A percentile compares a stretch with the other conserved stretches of the same genome.
These are phyloP conservation scores for Trichoderma sp. DNA, from an alignment of 2,329 filamentous ascomycete genomes.

Conservation along the genomic window DNA sequence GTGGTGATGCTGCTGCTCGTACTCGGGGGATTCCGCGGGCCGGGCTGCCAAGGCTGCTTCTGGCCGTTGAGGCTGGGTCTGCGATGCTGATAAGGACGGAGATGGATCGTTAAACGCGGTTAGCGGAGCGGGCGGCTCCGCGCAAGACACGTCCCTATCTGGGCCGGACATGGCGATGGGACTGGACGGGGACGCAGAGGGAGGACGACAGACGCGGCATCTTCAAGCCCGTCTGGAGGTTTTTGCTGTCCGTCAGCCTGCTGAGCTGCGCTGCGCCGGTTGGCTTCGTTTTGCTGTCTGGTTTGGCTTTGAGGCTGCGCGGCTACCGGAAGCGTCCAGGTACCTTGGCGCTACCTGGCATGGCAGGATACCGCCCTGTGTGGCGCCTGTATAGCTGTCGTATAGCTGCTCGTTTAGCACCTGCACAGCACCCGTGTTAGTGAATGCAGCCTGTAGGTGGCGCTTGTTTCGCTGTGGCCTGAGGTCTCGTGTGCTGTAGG, in stretches of 20 bases:
- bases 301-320: conserved; percentile 9
- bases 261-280: background rate
- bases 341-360: background rate
- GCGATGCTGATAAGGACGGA: background rate
- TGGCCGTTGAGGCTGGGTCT: conserved; percentile 1
- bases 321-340: conserved; percentile 14
- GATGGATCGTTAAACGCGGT: background rate
- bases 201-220: conserved; percentile 15
- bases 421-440: background rate
- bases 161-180: conserved; percentile 20
- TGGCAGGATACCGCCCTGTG: background rate
- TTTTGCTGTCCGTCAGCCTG: background rate
- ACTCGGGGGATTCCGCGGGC: background rate
- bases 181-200: conserved; percentile 8
- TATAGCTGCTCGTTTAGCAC: background rate
- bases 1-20: conserved; percentile 2
- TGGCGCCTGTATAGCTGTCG: background rate
- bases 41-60: conserved; percentile 7
- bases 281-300: background rate
- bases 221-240: conserved; percentile 6
- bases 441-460: background rate
- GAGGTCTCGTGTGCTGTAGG: background rate
- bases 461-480: background rate
- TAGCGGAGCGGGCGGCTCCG: background rate
- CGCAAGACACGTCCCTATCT: conserved; percentile 15